These are phyloP conservation scores for Aspergillus thermomutatus DNA, from an alignment of 2,329 filamentous ascomycete genomes.

Conservation along the genomic window DNA sequence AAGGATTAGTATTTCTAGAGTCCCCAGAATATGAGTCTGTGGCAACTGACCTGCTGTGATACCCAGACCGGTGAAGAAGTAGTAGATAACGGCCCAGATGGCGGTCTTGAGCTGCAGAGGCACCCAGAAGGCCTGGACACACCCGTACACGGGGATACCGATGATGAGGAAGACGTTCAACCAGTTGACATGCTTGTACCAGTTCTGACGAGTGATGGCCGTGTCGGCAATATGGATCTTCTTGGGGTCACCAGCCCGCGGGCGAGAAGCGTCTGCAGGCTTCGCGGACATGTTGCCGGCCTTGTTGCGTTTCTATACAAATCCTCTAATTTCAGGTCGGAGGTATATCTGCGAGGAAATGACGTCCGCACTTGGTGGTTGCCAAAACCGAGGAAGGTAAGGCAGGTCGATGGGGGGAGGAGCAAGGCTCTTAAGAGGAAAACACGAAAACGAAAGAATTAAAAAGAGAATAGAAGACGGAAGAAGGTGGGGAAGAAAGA, in stretches of 20 bases:
- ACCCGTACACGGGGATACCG: slow-evolving; percentile 69
- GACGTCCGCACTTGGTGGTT: not conserved
- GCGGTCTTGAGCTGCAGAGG: slow-evolving; percentile 69
- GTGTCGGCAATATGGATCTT: slow-evolving; percentile 85
- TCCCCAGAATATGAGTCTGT: not conserved
- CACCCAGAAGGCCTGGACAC: slow-evolving; percentile 73
- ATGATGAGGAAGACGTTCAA: slow-evolving; percentile 81
- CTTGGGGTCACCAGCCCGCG: slow-evolving; percentile 46
- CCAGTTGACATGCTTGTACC: slow-evolving; percentile 94
- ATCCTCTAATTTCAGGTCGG: slow-evolving; percentile 1
- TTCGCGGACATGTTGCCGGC: slow-evolving; percentile 35
- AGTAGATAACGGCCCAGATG: slow-evolving; percentile 72
- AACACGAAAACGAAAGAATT: slow-evolving; percentile 2
- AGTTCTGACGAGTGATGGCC: slow-evolving; percentile 76
- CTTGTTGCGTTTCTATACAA: not conserved
- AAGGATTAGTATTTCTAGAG: not conserved
- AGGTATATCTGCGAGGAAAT: not conserved
- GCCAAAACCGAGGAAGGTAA: not conserved
- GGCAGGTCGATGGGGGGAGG: slow-evolving; percentile 1
- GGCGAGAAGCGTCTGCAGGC: slow-evolving; percentile 29
- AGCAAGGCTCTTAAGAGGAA: not conserved
- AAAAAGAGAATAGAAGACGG: not conserved
- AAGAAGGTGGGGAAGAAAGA: slow-evolving; percentile 1
- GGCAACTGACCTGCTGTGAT: slow-evolving; percentile 66
- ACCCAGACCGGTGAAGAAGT: slow-evolving; percentile 78